Evolutionary conservation across 108 stramenopile species (phyloP).

Genomic region (Heterococcus sp.): DNA sequence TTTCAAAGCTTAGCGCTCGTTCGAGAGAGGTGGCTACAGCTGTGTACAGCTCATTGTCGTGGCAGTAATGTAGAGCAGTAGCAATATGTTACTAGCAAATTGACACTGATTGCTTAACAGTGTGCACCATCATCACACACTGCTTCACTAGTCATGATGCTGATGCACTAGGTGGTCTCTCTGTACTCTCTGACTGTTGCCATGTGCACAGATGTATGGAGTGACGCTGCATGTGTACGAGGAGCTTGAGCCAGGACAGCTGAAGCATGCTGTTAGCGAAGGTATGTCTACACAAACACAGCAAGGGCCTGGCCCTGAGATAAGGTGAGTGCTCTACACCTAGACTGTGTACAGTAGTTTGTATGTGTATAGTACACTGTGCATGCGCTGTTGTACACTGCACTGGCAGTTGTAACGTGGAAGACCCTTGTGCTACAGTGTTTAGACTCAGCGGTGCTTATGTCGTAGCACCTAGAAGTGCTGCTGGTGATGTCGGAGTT

Average conservation of each 20-base stretch:
- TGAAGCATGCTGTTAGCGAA: constrained; percentile 1
- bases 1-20: no score
- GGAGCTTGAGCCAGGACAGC: constrained; percentile 30
- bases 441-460: neutral
- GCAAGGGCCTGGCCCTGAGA: neutral
- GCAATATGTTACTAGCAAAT: no score
- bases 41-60: no score
- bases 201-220: constrained; percentile 64
- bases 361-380: neutral
- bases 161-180: no score
- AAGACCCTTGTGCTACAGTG: neutral
- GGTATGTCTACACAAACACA: neutral
- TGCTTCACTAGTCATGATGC: no score
- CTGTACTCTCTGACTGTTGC: no score
- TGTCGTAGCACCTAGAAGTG: neutral
- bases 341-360: neutral
- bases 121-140: no score
- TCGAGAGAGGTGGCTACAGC: no score
- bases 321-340: neutral
- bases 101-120: no score
- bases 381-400: neutral
- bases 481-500: neutral
- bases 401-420: neutral
- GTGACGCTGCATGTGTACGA: constrained; percentile 69
- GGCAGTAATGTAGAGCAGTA: no score